Conservation (phyloP, 2,329 filamentous ascomycete species). For the Penicillium sclerotigenum region DNA sequence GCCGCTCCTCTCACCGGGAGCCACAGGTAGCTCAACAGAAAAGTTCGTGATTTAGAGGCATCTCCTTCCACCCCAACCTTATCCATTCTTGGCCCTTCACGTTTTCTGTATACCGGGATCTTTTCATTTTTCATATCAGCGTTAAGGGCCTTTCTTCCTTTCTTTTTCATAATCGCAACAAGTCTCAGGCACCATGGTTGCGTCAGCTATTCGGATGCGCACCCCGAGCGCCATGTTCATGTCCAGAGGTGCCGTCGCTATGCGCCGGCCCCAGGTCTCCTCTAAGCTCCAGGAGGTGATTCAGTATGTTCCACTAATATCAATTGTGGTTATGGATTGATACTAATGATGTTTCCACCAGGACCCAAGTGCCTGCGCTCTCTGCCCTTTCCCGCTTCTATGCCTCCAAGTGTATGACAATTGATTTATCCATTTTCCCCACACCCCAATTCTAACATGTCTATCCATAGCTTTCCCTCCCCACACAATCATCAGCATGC, state of each 20-base stretch:
- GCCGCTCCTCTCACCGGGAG: constrained; percentile 32
- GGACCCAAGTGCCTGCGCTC: constrained; percentile 50
- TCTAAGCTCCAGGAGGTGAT: constrained; percentile 44
- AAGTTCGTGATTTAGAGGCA: constrained; percentile 34
- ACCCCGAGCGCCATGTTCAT: constrained; percentile 44
- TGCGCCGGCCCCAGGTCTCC: constrained; percentile 46
- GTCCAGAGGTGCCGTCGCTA: constrained; percentile 40
- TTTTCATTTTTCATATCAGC: constrained; percentile 19
- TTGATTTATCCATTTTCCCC: constrained; percentile 11
- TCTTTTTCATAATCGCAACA: constrained; percentile 24
- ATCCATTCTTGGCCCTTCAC: constrained; percentile 25
- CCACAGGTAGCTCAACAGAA: constrained; percentile 40
- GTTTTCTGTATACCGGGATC: constrained; percentile 19
- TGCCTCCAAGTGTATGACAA: constrained; percentile 62
- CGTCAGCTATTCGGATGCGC: constrained; percentile 48
- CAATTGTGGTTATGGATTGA: not conserved
- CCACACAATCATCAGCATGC: constrained; percentile 96
- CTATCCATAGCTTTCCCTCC: constrained; percentile 74
- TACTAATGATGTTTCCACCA: constrained; percentile 26
- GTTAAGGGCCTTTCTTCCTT: constrained; percentile 24
- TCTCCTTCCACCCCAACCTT: constrained; percentile 32
- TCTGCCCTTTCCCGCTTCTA: constrained; percentile 64
- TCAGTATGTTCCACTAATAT: constrained; percentile 34
- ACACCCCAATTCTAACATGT: constrained; percentile 13
- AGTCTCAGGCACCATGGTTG: constrained; percentile 52